A percentile compares a stretch with the other conserved stretches of the same genome.
Conservation (phyloP, 2,329 filamentous ascomycete species). For the Herpomyces periplanetae region DNA sequence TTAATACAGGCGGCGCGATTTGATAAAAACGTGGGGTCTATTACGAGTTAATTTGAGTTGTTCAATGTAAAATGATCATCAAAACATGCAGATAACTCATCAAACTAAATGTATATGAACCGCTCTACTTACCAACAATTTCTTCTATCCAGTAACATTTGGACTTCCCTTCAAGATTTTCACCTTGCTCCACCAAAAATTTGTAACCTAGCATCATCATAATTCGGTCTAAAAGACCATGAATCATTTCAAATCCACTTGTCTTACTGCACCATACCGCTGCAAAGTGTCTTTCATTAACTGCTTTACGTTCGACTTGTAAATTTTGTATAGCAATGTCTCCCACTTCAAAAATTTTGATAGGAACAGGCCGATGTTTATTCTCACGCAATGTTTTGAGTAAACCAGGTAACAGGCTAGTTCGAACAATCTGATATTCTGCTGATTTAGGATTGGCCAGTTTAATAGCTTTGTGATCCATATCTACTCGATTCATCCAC, state of each 20-base stretch:
- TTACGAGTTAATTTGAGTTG: constrained; percentile 2
- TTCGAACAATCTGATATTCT: constrained; percentile 75
- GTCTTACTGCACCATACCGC: constrained; percentile 80
- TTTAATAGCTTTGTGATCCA: constrained; percentile 39
- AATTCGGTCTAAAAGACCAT: constrained; percentile 62
- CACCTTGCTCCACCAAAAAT: constrained; percentile 29
- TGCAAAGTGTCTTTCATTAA: constrained; percentile 84
- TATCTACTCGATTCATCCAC: constrained; percentile 64
- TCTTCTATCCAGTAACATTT: constrained; percentile 82
- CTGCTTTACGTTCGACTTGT: constrained; percentile 36
- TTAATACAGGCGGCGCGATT: constrained; percentile 61
- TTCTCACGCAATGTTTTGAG: constrained; percentile 83
- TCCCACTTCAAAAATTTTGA: constrained; percentile 65
- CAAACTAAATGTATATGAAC: constrained; percentile 1
- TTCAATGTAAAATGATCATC: constrained; percentile 1
- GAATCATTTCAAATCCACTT: constrained; percentile 74
- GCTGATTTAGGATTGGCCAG: constrained; percentile 71
- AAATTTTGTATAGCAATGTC: constrained; percentile 76
- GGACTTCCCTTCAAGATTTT: constrained; percentile 18
- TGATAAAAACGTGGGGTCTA: constrained; percentile 52
- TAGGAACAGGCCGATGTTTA: constrained; percentile 48
- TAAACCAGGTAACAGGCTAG: constrained; percentile 43
- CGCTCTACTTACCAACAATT: constrained; percentile 20
- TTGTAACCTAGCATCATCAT: constrained; percentile 61
- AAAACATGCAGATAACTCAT: neutral